Evolutionary conservation across 192 early-diverging fungal genomes (phyloP), one percentile per base, ranked within the genome.

Genomic region (Coemansia sp.): DNA sequence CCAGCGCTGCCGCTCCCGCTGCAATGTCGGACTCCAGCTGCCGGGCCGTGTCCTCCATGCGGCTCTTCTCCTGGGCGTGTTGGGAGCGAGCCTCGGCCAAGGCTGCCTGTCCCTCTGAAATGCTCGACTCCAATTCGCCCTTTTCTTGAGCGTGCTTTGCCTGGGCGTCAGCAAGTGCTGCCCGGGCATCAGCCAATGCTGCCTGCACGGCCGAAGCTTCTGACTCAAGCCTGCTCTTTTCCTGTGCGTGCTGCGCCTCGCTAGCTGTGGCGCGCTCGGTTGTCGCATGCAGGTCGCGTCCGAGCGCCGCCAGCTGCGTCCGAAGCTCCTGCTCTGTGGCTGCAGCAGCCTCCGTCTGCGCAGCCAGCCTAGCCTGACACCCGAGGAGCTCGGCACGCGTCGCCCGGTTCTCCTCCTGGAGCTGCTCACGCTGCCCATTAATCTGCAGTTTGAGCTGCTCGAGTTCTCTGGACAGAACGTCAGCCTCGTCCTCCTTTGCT

Each of bases 351-450:
- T 56, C 61, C 37, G 61, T 32, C 36, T 44, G 48, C 22, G 32
- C 46, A 12, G 38, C 46, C 37, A 63, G 50, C 27, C 34, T 27
- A 4, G 52, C 42, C 33, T 55, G 65, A 12, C 52, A 54, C 9
- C 19, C 61, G 11, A 38, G 42, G 36, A 76, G 53, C 55, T 76
- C 68, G 2, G 40, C 68, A n/a, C 57, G 56, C n/a, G 60, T 56
- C 18, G 40, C 11, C 44, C 48, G 42, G 56, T 71, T 71, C 52
- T 77, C 74, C 32, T 44, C 48, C 48, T 68, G 27, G 19, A 77
- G 61, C 56, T 64, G 64, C 53, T 67, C 68, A 56, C 74, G 74
- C 58, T 77, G 68, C 33, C 59, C 61, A 36, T 77, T 65, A 35
- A 77, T 77, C 34, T 77, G 68, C 34, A 56, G 22, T 10, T 58